Evolutionary conservation across 768 basidiomycete genomes (phyloP).

Genomic region (Tricholomella constricta): DNA sequence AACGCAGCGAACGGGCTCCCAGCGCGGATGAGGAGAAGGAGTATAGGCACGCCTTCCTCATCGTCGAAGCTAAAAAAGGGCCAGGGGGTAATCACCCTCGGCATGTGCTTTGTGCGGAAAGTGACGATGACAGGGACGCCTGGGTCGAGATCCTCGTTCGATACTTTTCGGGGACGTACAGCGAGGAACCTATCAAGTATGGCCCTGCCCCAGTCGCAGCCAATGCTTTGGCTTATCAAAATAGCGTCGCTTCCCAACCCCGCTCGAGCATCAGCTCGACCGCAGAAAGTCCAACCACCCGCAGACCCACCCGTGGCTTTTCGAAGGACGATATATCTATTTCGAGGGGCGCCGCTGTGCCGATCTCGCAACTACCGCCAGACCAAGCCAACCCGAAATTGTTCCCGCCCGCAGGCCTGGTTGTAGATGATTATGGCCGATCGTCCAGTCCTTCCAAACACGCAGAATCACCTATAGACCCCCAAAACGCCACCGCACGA

Average conservation of each 20-base stretch:
- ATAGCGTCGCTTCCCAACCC: conserved; percentile 34
- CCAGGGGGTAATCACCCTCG: conserved; percentile 70
- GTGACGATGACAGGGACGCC: conserved; percentile 86
- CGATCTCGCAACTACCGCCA: conserved; percentile 55
- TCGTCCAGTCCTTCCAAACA: conserved; percentile 60
- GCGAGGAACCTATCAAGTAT: conserved; percentile 60
- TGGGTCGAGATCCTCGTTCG: conserved; percentile 96
- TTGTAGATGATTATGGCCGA: conserved; percentile 36
- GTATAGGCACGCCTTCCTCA: conserved; percentile 95
- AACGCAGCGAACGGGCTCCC: conserved; percentile 56
- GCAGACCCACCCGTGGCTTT: conserved; percentile 44
- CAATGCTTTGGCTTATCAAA: conserved; percentile 27
- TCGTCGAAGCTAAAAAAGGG: conserved; percentile 84
- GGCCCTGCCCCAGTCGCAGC: conserved; percentile 29
- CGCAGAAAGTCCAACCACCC: conserved; percentile 36
- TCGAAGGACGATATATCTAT: conserved; percentile 61
- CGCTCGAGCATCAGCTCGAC: conserved; percentile 56
- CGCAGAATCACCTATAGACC: conserved; percentile 49
- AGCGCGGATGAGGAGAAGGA: conserved; percentile 84
- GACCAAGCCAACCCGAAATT: conserved; percentile 62
- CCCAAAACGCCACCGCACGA: conserved; percentile 36
- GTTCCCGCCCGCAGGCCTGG: conserved; percentile 46
- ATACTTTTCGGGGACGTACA: conserved; percentile 82
- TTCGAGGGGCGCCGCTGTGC: conserved; percentile 52
- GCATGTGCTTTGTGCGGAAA: conserved; percentile 96